Evolutionary conservation across 768 basidiomycete species (phyloP).

Genomic region (Tulasnella sp.): DNA sequence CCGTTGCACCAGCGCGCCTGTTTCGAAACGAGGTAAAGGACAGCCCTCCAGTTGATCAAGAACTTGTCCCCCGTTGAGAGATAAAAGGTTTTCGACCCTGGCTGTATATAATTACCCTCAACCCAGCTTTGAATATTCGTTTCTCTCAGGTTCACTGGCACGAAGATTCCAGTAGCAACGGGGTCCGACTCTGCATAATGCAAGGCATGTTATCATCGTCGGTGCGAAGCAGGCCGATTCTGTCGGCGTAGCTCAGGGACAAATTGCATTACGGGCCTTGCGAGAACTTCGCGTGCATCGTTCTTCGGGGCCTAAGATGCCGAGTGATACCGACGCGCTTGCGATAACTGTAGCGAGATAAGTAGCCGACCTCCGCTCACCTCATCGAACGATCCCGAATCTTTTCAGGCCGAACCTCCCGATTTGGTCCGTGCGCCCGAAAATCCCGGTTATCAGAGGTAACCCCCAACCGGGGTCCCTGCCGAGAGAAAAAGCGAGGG

Average conservation of each 20-base stretch:
- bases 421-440: neutral
- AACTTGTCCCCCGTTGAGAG: neutral
- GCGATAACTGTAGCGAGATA: neutral
- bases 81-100: neutral
- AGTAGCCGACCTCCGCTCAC: neutral
- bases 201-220: neutral
- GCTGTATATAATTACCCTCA: neutral
- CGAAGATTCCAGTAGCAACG: neutral
- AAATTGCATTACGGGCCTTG: neutral
- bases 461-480: too few relatives aligned
- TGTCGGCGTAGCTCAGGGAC: slow-evolving; percentile 13
- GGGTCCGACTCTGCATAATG: neutral
- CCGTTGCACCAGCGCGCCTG: too few relatives aligned
- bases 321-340: neutral
- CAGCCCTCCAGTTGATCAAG: too few relatives aligned
- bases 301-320: neutral
- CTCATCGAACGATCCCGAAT: neutral
- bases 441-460: too few relatives aligned
- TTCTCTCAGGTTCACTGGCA: neutral
- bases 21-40: too few relatives aligned
- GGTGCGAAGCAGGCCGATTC: slow-evolving; percentile 1
- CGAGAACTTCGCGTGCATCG: neutral
- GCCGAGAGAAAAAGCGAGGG: too few relatives aligned
- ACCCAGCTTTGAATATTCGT: neutral
- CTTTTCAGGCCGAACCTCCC: neutral